Conservation (phyloP, 1,284 basidiomycete genomes). For the Pseudozyma tsukubaensis region DNA sequence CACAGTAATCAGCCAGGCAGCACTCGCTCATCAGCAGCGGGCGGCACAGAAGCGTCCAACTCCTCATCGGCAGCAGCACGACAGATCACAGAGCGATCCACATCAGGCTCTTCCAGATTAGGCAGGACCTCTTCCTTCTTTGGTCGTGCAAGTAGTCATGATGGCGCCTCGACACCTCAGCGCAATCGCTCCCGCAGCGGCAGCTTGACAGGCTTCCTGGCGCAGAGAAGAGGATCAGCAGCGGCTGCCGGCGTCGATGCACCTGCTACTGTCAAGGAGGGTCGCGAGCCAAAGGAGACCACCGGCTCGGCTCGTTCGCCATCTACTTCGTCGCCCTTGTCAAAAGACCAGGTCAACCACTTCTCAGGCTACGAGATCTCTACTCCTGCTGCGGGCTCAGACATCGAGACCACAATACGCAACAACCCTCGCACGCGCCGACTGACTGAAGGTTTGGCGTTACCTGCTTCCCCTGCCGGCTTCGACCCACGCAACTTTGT, state of each 20-base stretch:
- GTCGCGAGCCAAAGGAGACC: constrained; percentile 4
- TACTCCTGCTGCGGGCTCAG: constrained; percentile 16
- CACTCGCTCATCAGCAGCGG: constrained; percentile 1
- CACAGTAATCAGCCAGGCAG: constrained; percentile 22
- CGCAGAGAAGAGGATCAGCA: constrained; percentile 34
- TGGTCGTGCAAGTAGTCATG: constrained; percentile 49
- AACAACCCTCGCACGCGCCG: constrained; percentile 35
- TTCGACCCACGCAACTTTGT: constrained; percentile 53
- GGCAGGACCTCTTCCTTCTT: constrained; percentile 39
- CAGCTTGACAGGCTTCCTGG: constrained; percentile 38
- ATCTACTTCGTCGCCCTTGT: constrained; percentile 1
- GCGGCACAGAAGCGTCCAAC: background rate
- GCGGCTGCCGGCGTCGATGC: constrained; percentile 23
- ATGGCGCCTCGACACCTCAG: constrained; percentile 36
- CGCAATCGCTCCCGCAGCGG: constrained; percentile 43
- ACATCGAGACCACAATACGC: constrained; percentile 39
- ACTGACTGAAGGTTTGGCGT: constrained; percentile 33
- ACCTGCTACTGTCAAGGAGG: constrained; percentile 24
- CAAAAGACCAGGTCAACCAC: constrained; percentile 4
- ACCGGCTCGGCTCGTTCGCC: constrained; percentile 9
- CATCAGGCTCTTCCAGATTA: constrained; percentile 9
- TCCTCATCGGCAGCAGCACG: constrained; percentile 11
- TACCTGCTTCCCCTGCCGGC: constrained; percentile 29
- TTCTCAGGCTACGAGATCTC: constrained; percentile 37
- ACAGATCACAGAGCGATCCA: constrained; percentile 8